These are phyloP conservation scores for Picea sitchensis DNA, from an alignment of 75 land plant genomes.

Conservation along the genomic window DNA sequence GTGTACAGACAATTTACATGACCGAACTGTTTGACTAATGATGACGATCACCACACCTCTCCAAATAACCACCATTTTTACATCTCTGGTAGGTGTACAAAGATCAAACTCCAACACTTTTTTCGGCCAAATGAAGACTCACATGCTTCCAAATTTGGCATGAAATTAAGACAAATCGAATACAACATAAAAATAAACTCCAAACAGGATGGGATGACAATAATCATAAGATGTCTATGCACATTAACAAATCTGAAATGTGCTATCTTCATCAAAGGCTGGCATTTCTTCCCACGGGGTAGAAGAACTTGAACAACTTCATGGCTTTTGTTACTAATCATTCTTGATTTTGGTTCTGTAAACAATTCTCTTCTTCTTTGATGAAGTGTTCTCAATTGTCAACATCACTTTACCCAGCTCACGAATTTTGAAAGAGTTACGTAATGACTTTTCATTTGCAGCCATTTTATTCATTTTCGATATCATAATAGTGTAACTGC, in stretches of 20 bases:
- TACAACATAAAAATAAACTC: too few relatives aligned
- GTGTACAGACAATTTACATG: conserved; percentile 11
- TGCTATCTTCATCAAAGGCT: not conserved
- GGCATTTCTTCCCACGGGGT: too few relatives aligned
- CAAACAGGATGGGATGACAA: too few relatives aligned
- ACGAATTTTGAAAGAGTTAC: conserved; percentile 36
- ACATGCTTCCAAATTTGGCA: not conserved
- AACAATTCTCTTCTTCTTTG: conserved; percentile 69
- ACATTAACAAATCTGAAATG: too few relatives aligned
- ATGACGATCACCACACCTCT: not conserved
- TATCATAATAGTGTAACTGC: conserved; percentile 49
- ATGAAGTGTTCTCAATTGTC: conserved; percentile 53
- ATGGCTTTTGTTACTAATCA: too few relatives aligned
- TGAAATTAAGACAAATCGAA: too few relatives aligned
- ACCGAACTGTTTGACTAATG: not conserved
- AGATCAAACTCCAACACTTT: too few relatives aligned
- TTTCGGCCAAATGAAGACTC: not conserved
- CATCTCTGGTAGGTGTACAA: too few relatives aligned
- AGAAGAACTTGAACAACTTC: too few relatives aligned
- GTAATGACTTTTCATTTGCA: conserved; percentile 40
- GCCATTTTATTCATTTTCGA: conserved; percentile 59
- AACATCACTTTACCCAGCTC: conserved; percentile 62
- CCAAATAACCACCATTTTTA: not conserved
- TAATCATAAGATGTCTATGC: too few relatives aligned
- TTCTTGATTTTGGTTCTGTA: conserved; percentile 45